These are phyloP conservation scores for Cryptococcus sp. DNA, from an alignment of 1,284 basidiomycete species.

Conservation along the genomic window DNA sequence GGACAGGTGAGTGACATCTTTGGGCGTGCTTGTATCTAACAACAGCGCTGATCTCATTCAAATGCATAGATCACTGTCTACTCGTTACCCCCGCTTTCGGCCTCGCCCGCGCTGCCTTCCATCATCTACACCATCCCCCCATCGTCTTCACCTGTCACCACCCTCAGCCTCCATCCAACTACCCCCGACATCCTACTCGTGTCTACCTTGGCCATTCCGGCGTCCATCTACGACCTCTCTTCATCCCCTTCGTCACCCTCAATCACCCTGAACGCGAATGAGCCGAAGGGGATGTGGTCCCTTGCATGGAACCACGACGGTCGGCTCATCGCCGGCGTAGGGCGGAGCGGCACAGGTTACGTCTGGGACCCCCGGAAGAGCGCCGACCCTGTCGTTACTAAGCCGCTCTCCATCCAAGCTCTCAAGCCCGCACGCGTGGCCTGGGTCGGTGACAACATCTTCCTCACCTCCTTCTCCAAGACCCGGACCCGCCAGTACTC, in stretches of 20 bases:
- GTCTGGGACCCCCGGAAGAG: constrained; percentile 44
- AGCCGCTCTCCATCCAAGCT: constrained; percentile 34
- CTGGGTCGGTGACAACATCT: constrained; percentile 42
- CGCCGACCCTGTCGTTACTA: constrained; percentile 15
- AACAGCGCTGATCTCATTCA: no score
- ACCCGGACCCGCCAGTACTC: constrained; percentile 36
- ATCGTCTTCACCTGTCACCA: constrained; percentile 32
- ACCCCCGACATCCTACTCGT: constrained; percentile 43
- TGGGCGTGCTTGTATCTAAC: not conserved
- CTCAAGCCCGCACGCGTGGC: constrained; percentile 43
- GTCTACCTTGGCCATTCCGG: constrained; percentile 19
- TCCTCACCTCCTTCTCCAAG: constrained; percentile 50
- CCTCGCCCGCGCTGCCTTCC: not conserved
- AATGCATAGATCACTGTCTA: constrained; percentile 27
- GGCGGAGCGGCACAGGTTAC: constrained; percentile 42
- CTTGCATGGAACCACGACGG: constrained; percentile 48
- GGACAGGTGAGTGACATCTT: constrained; percentile 28
- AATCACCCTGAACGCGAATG: constrained; percentile 23
- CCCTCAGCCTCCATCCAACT: constrained; percentile 48
- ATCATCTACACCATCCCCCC: constrained; percentile 12
- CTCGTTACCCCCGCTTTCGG: constrained; percentile 9
- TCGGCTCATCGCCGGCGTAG: constrained; percentile 36
- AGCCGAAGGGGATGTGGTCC: constrained; percentile 42
- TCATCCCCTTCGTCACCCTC: constrained; percentile 12
- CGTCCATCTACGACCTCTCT: constrained; percentile 45